These are phyloP conservation scores for Nemania sp. DNA, from an alignment of 2,329 filamentous ascomycete genomes.

Conservation along the genomic window DNA sequence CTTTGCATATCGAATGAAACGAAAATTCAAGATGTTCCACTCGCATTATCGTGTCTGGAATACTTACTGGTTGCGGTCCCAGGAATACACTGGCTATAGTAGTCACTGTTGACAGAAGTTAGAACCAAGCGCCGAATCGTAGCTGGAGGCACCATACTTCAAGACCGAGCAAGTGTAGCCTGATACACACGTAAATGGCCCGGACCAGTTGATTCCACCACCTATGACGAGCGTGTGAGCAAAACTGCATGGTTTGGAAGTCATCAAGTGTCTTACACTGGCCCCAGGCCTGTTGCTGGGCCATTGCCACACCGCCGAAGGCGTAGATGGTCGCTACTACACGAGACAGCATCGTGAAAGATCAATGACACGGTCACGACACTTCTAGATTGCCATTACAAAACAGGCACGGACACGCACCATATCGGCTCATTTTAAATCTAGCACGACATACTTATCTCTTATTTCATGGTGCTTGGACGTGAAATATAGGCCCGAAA, in stretches of 20 bases:
- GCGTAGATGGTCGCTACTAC: constrained; percentile 4
- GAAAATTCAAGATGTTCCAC: not conserved
- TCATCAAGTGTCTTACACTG: constrained; percentile 18
- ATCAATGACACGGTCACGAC: not conserved
- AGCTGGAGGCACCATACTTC: constrained; percentile 9
- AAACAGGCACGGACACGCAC: not conserved
- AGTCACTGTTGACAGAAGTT: constrained; percentile 19
- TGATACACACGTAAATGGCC: constrained; percentile 20
- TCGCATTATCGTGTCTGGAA: not conserved
- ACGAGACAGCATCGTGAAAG: constrained; percentile 14
- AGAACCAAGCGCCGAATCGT: not conserved
- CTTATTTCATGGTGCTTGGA: not conserved
- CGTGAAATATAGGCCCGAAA: constrained; percentile 17
- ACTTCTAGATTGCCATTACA: not conserved
- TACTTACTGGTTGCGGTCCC: constrained; percentile 24
- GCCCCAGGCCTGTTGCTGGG: constrained; percentile 22
- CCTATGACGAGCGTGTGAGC: constrained; percentile 13
- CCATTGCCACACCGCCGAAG: constrained; percentile 16
- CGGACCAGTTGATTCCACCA: constrained; percentile 20
- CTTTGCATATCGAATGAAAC: not conserved
- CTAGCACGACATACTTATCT: not conserved
- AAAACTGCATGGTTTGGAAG: not conserved
- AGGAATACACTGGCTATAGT: constrained; percentile 28
- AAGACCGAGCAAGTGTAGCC: constrained; percentile 22
- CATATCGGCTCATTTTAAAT: not conserved